Base-by-base conservation (phyloP, 305 asterid species). In the Fraxinus nigra region DNA sequence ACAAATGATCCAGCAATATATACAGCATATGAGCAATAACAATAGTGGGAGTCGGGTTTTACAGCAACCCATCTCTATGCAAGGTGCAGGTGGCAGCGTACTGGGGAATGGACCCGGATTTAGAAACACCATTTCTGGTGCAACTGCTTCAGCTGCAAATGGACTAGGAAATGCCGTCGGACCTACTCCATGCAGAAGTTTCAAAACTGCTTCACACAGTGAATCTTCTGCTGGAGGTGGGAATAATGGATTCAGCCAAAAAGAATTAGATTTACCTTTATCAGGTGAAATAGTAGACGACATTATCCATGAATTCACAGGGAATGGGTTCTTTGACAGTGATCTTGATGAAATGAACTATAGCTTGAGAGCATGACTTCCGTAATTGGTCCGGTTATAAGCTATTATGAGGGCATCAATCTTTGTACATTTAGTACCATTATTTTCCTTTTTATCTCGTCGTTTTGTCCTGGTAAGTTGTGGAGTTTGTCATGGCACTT, bases 291-390 rank as follows among this genome's bases (percentile, higher is more conserved):
- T 93, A 79, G 88, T 87, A 14, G 87, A 89, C 1, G 97, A 95
- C 83, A 86, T 90, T 20, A 75, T 91, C 9, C 90, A 86, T 4
- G 98, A 93, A 69, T 94, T 94, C 87, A 59, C 90, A 0, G 97
- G 92, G 56, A 91, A 88, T 83, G 92, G 90, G 16, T 93, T 93
- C 82, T 91, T 93, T 80, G 89, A 82, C 86, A 81, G 76, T 54
- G 97, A 94, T 85, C 87, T 94, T 65, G 97, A 94, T 30, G 95
- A 90, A 80, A 88, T 89, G 92, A 90, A 85, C 89, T 91, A 90
- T 82, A 92, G 85, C 74, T 94, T 95, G 97, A 93, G 92, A 22
- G 72, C 34, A 63, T 24, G 72, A 24, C 88, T 72, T 76, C 87
- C 87, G 40, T 78, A 80, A 35, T 77, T 77, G 77, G 30, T 40